These are phyloP conservation scores for Thozetella sp. DNA, from an alignment of 495 filamentous ascomycete genomes.

Conservation along the genomic window DNA sequence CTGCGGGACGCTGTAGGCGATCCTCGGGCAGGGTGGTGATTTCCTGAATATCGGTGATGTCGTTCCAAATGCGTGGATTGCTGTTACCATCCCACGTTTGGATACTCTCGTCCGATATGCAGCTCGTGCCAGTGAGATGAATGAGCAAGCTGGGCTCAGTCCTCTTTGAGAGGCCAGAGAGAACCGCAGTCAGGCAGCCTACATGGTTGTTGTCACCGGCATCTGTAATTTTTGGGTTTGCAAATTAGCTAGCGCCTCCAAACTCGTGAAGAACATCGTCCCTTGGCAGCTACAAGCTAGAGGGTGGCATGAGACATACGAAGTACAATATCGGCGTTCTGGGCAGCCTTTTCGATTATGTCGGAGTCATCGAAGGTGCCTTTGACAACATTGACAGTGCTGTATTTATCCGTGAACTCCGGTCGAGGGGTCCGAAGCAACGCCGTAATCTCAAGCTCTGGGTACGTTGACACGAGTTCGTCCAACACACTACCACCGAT, in stretches of 20 bases:
- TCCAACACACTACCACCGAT: background rate
- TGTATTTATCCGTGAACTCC: background rate
- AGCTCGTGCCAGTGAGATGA: background rate
- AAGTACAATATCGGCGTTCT: background rate
- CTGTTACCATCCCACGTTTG: background rate
- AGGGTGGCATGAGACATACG: no score
- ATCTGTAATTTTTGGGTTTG: no score
- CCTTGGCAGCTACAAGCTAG: no score
- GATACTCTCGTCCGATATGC: background rate
- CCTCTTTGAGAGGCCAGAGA: background rate
- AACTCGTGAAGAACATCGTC: no score
- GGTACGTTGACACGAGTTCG: background rate
- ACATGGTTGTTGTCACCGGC: background rate
- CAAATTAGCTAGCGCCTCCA: no score
- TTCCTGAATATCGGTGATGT: background rate
- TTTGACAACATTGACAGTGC: background rate
- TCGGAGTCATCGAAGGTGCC: background rate
- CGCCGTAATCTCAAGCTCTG: background rate
- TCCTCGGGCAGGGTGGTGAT: background rate
- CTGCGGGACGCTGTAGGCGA: background rate
- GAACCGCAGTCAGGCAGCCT: background rate
- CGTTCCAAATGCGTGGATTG: background rate
- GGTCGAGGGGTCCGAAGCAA: background rate
- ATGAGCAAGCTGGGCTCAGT: background rate
- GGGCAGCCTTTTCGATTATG: background rate